Conservation (phyloP, 73 alveolate species). For the Symbiodinium natans region DNA sequence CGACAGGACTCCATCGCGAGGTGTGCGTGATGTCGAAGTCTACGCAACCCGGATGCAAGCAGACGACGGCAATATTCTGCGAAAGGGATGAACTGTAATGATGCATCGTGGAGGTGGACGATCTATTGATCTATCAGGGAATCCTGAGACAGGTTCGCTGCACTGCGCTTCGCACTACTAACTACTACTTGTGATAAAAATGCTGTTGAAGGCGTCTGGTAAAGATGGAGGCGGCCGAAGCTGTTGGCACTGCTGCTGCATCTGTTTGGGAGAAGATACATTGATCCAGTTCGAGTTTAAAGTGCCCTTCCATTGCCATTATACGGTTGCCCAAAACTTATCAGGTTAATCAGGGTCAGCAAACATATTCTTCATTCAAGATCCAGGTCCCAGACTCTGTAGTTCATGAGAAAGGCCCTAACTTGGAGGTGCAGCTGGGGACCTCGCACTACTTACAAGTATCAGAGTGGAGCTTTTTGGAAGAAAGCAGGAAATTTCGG, state of each 20-base stretch:
- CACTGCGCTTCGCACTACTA: neutral
- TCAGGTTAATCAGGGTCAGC: no score
- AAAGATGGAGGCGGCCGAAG: constrained; percentile 29
- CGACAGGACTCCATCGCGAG: constrained; percentile 95
- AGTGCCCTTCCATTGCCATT: no score
- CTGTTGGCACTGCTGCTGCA: neutral
- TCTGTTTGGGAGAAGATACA: neutral
- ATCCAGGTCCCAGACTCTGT: no score
- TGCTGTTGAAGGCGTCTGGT: constrained; percentile 39
- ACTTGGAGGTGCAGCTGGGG: no score
- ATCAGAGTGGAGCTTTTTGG: no score
- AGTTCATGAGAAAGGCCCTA: no score
- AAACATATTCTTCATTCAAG: no score
- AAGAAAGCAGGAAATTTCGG: no score
- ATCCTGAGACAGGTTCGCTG: constrained; percentile 41
- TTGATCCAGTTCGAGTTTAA: neutral
- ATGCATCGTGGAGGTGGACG: constrained; percentile 93
- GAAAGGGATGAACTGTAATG: neutral
- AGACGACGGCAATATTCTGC: neutral
- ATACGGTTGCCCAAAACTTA: no score
- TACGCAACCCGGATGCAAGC: constrained; percentile 19
- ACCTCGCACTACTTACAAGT: no score
- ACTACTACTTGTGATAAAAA: no score
- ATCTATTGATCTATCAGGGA: constrained; percentile 95
- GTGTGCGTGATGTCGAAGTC: constrained; percentile 96